A percentile compares a stretch with the other conserved stretches of the same genome.
These are phyloP conservation scores for Apiospora kogelbergensis DNA, from an alignment of 2,329 filamentous ascomycete genomes.

Conservation along the genomic window DNA sequence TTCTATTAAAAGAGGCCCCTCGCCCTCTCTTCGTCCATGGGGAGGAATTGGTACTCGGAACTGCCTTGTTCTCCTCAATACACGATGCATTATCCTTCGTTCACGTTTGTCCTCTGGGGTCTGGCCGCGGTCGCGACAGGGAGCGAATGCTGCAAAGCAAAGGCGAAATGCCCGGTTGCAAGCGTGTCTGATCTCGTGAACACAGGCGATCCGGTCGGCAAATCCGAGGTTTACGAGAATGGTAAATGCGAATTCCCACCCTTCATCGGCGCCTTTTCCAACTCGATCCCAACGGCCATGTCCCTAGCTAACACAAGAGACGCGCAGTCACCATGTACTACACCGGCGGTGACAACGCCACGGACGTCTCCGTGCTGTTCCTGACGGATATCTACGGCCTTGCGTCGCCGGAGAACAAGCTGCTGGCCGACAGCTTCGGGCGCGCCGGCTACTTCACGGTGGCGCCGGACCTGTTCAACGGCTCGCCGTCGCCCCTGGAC, in stretches of 20 bases:
- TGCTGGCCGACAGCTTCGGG: conserved; percentile 36
- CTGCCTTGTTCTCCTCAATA: not conserved
- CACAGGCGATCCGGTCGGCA: conserved; percentile 28
- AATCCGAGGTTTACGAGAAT: conserved; percentile 27
- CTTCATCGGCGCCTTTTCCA: too few relatives aligned
- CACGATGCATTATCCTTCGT: conserved; percentile 3
- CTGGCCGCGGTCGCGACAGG: not conserved
- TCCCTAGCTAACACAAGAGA: conserved; percentile 12
- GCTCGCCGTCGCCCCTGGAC: conserved; percentile 30
- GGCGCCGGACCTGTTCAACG: conserved; percentile 34
- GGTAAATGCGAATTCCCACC: conserved; percentile 18
- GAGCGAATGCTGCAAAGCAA: not conserved
- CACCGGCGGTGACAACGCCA: conserved; percentile 23
- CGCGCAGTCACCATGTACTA: conserved; percentile 31
- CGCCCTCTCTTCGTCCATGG: not conserved
- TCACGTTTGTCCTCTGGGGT: conserved; percentile 11
- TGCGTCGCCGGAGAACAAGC: conserved; percentile 29
- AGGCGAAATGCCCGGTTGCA: conserved; percentile 22
- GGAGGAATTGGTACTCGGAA: too few relatives aligned
- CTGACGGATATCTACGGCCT: conserved; percentile 35
- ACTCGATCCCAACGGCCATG: not conserved
- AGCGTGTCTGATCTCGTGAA: conserved; percentile 29
- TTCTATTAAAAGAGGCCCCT: not conserved
- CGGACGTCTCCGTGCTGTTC: conserved; percentile 30
- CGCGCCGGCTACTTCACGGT: conserved; percentile 35